These are phyloP conservation scores for Amylostereum areolatum DNA, from an alignment of 1,284 basidiomycete genomes.

Conservation along the genomic window DNA sequence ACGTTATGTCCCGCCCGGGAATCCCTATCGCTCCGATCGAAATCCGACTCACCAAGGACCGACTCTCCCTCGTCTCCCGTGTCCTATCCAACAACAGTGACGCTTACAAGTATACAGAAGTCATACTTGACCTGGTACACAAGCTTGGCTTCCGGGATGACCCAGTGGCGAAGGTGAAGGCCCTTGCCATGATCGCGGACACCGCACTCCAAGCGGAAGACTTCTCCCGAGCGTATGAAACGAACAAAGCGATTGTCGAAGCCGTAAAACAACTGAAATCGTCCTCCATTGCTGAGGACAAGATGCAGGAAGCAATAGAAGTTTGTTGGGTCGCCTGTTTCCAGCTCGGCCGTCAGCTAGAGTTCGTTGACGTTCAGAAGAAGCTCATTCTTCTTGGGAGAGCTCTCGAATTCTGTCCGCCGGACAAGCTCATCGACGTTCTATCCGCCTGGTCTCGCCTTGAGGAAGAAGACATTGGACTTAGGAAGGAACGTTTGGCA, in stretches of 20 bases:
- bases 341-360: constrained; percentile 76
- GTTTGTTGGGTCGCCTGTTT: constrained; percentile 86
- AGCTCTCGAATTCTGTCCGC: constrained; percentile 83
- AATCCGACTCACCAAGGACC: constrained; percentile 83
- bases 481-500: constrained; percentile 25
- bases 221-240: constrained; percentile 66
- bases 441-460: constrained; percentile 67
- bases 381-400: constrained; percentile 74
- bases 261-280: constrained; percentile 46
- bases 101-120: constrained; percentile 84
- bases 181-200: constrained; percentile 83
- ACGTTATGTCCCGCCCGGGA: constrained; percentile 68
- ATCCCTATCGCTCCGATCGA: constrained; percentile 83
- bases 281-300: constrained; percentile 35
- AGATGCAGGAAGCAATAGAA: constrained; percentile 59
- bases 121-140: constrained; percentile 81
- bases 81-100: constrained; percentile 78
- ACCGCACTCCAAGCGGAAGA: constrained; percentile 79
- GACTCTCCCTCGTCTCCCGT: constrained; percentile 74
- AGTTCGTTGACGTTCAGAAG: constrained; percentile 61
- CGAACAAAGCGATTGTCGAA: constrained; percentile 67
- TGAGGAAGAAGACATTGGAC: constrained; percentile 55
- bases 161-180: constrained; percentile 68
- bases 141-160: constrained; percentile 81
- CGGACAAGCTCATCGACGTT: constrained; percentile 70